Conservation (phyloP, 2,329 filamentous ascomycete species). For the Venturia nashicola region DNA sequence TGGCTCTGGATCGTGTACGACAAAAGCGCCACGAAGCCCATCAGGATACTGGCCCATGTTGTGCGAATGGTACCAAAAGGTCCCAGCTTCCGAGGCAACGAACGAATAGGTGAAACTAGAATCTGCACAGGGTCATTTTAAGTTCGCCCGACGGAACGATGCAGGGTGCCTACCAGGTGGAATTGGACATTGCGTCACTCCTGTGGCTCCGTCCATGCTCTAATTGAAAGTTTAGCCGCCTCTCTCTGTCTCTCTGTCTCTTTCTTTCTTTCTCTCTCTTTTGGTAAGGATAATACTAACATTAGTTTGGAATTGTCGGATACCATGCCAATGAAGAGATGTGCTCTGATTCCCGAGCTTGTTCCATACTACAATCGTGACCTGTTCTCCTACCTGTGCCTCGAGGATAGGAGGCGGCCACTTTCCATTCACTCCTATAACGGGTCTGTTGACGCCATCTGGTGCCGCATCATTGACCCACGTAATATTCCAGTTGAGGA, state of each 20-base stretch:
- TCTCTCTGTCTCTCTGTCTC: background rate
- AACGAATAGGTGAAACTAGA: constrained; percentile 9
- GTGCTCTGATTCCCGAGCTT: constrained; percentile 50
- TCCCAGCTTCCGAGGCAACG: constrained; percentile 37
- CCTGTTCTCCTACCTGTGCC: constrained; percentile 48
- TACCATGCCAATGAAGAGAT: constrained; percentile 57
- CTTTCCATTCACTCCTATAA: constrained; percentile 64
- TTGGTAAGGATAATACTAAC: background rate
- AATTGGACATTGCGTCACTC: constrained; percentile 8
- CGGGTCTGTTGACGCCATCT: constrained; percentile 46
- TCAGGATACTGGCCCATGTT: constrained; percentile 51
- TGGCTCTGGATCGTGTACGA: constrained; percentile 49
- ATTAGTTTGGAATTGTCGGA: constrained; percentile 32
- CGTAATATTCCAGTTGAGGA: constrained; percentile 37
- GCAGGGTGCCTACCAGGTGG: constrained; percentile 27
- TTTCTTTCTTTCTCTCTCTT: too few relatives aligned
- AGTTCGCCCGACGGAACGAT: constrained; percentile 53
- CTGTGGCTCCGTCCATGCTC: constrained; percentile 10
- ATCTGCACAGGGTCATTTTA: background rate
- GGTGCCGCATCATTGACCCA: constrained; percentile 42
- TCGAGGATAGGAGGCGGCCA: constrained; percentile 62
- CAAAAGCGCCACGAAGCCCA: constrained; percentile 53
- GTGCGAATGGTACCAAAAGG: constrained; percentile 59
- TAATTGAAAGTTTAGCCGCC: background rate
- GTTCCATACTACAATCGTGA: constrained; percentile 49